Conservation (phyloP, 495 filamentous ascomycete species). For the Xylaria scruposa region DNA sequence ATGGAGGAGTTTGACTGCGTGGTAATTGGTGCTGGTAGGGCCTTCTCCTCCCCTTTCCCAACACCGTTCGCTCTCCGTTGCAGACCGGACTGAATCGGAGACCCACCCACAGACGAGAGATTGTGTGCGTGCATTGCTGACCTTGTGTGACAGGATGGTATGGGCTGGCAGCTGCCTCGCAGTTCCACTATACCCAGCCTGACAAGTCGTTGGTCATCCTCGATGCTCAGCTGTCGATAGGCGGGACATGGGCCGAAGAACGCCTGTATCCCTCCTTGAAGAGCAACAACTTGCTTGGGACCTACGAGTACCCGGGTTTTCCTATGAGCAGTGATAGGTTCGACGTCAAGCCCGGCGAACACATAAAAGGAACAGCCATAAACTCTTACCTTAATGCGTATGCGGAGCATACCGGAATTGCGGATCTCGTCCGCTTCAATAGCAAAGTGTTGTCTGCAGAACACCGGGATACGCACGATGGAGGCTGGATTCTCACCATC, state of each 20-base stretch:
- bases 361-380: slow-evolving; percentile 72
- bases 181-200: slow-evolving; percentile 48
- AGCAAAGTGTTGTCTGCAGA: slow-evolving; percentile 60
- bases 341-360: slow-evolving; percentile 65
- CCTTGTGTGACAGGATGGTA: slow-evolving; percentile 42
- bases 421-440: slow-evolving; percentile 58
- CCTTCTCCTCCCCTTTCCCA: not conserved
- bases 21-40: slow-evolving; percentile 53
- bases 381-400: slow-evolving; percentile 71
- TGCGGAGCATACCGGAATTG: slow-evolving; percentile 64
- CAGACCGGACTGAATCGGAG: not conserved
- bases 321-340: slow-evolving; percentile 68
- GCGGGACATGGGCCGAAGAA: slow-evolving; percentile 72
- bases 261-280: slow-evolving; percentile 70
- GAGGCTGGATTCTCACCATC: slow-evolving; percentile 52
- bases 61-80: not conserved
- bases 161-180: slow-evolving; percentile 52
- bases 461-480: slow-evolving; percentile 44
- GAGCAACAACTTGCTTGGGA: slow-evolving; percentile 66
- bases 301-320: slow-evolving; percentile 75
- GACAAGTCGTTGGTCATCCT: slow-evolving; percentile 44
- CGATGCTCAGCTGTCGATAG: slow-evolving; percentile 54
- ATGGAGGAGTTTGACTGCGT: slow-evolving; percentile 54
- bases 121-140: slow-evolving; percentile 8
- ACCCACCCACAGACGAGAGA: not conserved